Base-by-base conservation (phyloP, 2,329 filamentous ascomycete species). In the Helicocarpus griseus region DNA sequence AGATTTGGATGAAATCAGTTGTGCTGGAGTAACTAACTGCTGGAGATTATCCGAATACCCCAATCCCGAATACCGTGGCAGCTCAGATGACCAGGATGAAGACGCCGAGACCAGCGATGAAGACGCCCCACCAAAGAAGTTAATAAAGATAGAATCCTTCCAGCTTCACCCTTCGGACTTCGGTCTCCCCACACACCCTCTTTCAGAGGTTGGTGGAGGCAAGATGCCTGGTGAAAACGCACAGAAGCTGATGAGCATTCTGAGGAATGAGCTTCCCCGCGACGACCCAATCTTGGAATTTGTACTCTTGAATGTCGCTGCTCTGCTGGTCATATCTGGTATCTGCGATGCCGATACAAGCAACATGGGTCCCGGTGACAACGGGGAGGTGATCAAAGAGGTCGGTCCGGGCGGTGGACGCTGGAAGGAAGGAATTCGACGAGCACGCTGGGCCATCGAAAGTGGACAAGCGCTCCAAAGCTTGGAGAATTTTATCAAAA, bases 1-100 rank as follows among this genome's bases (percentile, higher is more conserved):
- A 72, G 89, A 97, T 60, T 81, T 98, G 28, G 93, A 98, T 65
- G 93, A 98, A 73, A 81, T 98, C 55, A 93, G 87, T 61, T 96
- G 91, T 60, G 93, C 91, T 1, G 91, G 93, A 0, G 77, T 77
- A 33, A 95, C 90, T 2, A 83, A 87, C 62, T 95, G 90, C 77
- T 98, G 93, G 93, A 82, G 82, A 70, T 71, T 96, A 24, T 74
- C 73, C 4, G 77, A 78, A 55, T 69, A 73, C 48, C 64, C 71
- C 1, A 76, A 76, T 63, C 66, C 75, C 4, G 65, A 63, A 11
- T 75, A 70, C 55, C 61, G 7, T 56, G 58, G 26, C 26, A 45
- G 11, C 4, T 59, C 65, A 14, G 57, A 63, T 2, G 65, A 65
- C 9, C 66, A 78, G 50, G 73, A 77, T 46, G 69, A 71, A 45